Evolutionary conservation across 768 basidiomycete genomes (phyloP).

Genomic region (Tubosaeta sp.): DNA sequence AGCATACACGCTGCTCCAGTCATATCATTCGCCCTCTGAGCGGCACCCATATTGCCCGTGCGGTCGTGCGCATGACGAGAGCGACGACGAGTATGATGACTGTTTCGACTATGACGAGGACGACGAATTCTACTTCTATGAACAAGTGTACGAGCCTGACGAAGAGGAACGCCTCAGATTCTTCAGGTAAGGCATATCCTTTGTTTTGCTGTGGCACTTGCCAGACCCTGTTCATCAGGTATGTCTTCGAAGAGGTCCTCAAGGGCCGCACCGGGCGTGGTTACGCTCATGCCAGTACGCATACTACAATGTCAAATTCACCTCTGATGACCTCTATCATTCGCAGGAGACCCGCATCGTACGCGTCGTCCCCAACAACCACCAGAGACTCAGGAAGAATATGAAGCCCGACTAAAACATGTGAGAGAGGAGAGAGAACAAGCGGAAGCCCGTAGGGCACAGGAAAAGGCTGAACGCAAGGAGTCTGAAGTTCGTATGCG

Average conservation of each 20-base stretch:
- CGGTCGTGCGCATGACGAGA: slow-evolving; percentile 24
- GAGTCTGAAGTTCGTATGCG: slow-evolving; percentile 42
- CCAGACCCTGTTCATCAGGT: slow-evolving; percentile 31
- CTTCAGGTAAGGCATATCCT: slow-evolving; percentile 39
- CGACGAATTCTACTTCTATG: slow-evolving; percentile 28
- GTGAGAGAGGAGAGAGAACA: slow-evolving; percentile 50
- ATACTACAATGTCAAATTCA: slow-evolving; percentile 9
- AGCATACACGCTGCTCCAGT: slow-evolving; percentile 60
- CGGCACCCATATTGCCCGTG: slow-evolving; percentile 14
- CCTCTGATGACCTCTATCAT: neutral
- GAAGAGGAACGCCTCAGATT: slow-evolving; percentile 35
- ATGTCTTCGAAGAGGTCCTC: slow-evolving; percentile 45
- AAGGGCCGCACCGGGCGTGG: slow-evolving; percentile 32
- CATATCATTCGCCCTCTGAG: slow-evolving; percentile 41
- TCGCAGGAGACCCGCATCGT: slow-evolving; percentile 19
- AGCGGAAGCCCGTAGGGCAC: slow-evolving; percentile 44
- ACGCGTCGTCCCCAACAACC: slow-evolving; percentile 6
- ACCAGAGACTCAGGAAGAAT: slow-evolving; percentile 50
- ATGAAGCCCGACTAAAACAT: slow-evolving; percentile 46
- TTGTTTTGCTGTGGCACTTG: slow-evolving; percentile 2
- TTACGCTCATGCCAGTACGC: slow-evolving; percentile 27
- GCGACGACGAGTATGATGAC: slow-evolving; percentile 38
- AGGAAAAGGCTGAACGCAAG: slow-evolving; percentile 47
- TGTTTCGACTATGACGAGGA: slow-evolving; percentile 27
- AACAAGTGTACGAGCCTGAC: slow-evolving; percentile 29